Percentiles rank a stretch among this genome's conserved stretches.
Evolutionary conservation across 108 stramenopile species (phyloP).

Genomic region (Schizochytrium sp.): DNA sequence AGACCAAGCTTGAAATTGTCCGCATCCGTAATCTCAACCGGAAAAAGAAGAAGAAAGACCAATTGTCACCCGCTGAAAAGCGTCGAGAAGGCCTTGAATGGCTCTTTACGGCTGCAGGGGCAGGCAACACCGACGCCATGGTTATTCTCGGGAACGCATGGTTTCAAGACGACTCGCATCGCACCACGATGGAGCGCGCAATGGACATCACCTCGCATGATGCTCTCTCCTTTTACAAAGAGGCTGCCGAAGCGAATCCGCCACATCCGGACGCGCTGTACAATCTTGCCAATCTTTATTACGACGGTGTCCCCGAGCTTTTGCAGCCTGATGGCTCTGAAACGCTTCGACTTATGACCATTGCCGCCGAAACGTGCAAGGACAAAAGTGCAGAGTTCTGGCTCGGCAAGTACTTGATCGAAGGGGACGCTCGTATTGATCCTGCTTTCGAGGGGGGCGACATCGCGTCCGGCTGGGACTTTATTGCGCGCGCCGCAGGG

Average conservation of each 20-base stretch:
- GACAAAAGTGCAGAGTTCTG: background rate
- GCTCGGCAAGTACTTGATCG: background rate
- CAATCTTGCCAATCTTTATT: background rate
- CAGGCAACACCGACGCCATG: slow-evolving; percentile 1
- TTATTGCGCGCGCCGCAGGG: background rate
- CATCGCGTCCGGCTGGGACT: background rate
- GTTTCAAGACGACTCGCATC: background rate
- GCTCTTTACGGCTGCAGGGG: background rate
- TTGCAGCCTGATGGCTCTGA: background rate
- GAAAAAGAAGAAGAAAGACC: background rate
- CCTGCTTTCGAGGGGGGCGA: background rate
- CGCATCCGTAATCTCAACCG: background rate
- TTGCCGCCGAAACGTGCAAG: background rate
- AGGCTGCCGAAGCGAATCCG: background rate
- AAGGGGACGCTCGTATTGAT: background rate
- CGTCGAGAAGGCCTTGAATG: background rate
- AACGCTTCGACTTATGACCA: background rate
- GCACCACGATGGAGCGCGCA: background rate
- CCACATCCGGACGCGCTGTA: background rate
- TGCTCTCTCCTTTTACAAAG: background rate
- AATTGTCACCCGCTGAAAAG: background rate
- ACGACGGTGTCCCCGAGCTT: background rate
- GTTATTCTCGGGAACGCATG: background rate
- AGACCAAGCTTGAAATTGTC: slow-evolving; percentile 4
- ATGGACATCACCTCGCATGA: background rate